Evolutionary conservation across 2,329 filamentous ascomycete species (phyloP), one percentile per base, ranked within the genome.

Genomic region (Cercospora janseana): DNA sequence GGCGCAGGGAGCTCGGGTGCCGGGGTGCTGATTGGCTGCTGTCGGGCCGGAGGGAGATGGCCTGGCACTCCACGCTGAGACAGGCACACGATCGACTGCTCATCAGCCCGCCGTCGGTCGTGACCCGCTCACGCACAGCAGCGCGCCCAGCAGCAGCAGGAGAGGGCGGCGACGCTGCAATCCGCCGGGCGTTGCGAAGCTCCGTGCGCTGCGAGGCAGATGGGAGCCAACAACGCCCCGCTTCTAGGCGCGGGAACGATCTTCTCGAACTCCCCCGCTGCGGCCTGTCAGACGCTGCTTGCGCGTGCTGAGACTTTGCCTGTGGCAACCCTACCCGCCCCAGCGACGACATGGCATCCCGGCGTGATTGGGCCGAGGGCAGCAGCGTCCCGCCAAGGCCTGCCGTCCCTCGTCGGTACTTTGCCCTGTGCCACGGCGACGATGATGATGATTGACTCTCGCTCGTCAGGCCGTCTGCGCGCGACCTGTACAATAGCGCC

Each of bases 41-140:
- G 18, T 12, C 26, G 7, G 52, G 48, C 52, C 48, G 38, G 32
- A 51, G 52, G 52, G 34, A 51, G 26, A 46, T 45, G 48, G 48
- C 43, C 46, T 32, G n/a, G 29, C 15, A 12, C 16, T 37, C 34
- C 15, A 20, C 9, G 7, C 9, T 18, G 21, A 9, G 4, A 18
- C 15, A 18, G 34, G 38, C 21, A 42, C n/a, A 42, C 26, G 44
- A 37, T 34, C 41, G 41, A 42, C 16, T 16, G 44, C 27, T 23
- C 32, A 47, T 38, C 9, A 35, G 28, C 24, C 37, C 13, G 24
- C 40, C 41, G 34, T 45, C 13, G 27, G n/a, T 29, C 41, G 31
- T 34, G 41, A 28, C 41, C 34, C 41, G 41, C 34, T 45, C 24
- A 28, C 41, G 21, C 16, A 6, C 34, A 6, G n/a, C 20, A 42